Base-by-base conservation (phyloP, 768 basidiomycete genomes). In the Brasilioporus rufonigricans region DNA sequence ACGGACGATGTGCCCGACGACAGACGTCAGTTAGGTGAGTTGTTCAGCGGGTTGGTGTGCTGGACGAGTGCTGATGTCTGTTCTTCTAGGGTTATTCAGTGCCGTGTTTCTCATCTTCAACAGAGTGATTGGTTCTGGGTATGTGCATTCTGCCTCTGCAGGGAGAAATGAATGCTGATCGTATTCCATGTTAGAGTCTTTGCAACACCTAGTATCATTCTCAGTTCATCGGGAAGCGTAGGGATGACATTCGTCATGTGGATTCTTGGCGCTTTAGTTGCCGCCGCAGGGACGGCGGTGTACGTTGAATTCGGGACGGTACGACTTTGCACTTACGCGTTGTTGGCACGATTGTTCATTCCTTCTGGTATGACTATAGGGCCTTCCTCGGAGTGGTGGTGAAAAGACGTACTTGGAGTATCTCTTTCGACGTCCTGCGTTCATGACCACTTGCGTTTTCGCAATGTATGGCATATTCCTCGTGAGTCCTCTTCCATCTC, bases 281-380 rank as follows among this genome's bases (percentile, higher is more conserved):
- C 88, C 2, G 76, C 80, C 0, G 78, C 80, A 35, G 88, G 88
- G 5, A 86, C 86, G 2, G 77, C 80, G 0, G 87, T 89, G 4
- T 90, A 83, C 59, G 76, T 89, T n/a, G 88, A 89, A 65, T 76
- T 87, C 21, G 87, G 88, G 23, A 88, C 87, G 24, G 87, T 87
- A 55, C 57, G 77, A 46, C 27, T 36, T 5, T 36, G 16, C 16
- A 36, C 5, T 18, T 36, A 18, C 16, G 13, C 16, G 13, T 16
- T 5, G 13, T 18, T 36, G 16, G 16, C 35, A 33, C 11, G 11
- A 13, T 29, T 52, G 29, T 49, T 3, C 2, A 11, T 3, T 27
- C 19, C 4, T 16, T 38, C 43, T 52, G 39, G 8, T 19, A 26
- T 24, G 16, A 16, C 16, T 21, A 29, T 46, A 88, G 84, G 86